A percentile compares a stretch with the other conserved stretches of the same genome.
Conservation (phyloP, 1,284 basidiomycete species). For the Melampsora americana region DNA sequence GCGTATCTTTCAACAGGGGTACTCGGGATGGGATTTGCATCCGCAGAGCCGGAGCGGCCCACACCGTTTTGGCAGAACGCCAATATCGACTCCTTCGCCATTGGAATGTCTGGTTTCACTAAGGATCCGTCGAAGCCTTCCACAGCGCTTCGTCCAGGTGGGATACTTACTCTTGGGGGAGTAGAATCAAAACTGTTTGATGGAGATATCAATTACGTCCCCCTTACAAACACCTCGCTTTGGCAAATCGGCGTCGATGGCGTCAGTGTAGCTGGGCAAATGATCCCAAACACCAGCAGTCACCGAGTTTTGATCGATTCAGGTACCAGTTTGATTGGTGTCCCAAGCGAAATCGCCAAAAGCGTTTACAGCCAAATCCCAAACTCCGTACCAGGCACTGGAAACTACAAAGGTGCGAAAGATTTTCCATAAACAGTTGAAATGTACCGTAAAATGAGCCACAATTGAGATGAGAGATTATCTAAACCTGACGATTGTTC, state of each 20-base stretch:
- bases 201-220: slow-evolving; percentile 36
- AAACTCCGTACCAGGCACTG: slow-evolving; percentile 12
- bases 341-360: slow-evolving; percentile 11
- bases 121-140: background rate
- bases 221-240: slow-evolving; percentile 4
- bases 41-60: slow-evolving; percentile 1
- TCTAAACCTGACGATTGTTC: no score
- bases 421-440: background rate
- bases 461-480: background rate
- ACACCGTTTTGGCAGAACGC: slow-evolving; percentile 32
- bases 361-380: slow-evolving; percentile 28
- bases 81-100: slow-evolving; percentile 25
- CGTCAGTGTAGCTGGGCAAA: slow-evolving; percentile 10
- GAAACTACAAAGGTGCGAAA: slow-evolving; percentile 30
- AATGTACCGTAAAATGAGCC: background rate
- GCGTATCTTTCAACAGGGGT: slow-evolving; percentile 5
- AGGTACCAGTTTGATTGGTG: slow-evolving; percentile 33
- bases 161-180: slow-evolving; percentile 29
- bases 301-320: slow-evolving; percentile 35
- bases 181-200: slow-evolving; percentile 17
- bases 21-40: slow-evolving; percentile 11
- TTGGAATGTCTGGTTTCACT: slow-evolving; percentile 41
- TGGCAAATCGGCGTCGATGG: slow-evolving; percentile 42
- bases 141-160: slow-evolving; percentile 30
- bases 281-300: slow-evolving; percentile 20